Evolutionary conservation across 768 basidiomycete species (phyloP).

Genomic region (Leccinellum rugosiceps): DNA sequence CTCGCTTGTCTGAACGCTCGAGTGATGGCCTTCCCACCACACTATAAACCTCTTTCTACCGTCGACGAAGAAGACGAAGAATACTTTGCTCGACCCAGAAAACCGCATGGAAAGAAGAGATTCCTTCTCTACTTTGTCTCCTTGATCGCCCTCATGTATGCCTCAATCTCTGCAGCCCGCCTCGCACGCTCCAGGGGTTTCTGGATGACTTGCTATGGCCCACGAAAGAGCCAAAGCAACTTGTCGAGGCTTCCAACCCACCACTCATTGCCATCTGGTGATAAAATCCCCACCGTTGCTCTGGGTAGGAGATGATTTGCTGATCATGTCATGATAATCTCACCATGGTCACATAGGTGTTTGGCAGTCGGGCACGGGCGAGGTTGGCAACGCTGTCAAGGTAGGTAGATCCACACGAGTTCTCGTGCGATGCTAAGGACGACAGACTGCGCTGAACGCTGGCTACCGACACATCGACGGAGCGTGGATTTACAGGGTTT

Average conservation of each 20-base stretch:
- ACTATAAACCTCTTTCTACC: constrained; percentile 25
- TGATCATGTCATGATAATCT: background rate
- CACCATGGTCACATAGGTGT: constrained; percentile 41
- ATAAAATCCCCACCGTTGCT: constrained; percentile 64
- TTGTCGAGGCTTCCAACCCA: constrained; percentile 39
- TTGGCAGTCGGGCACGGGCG: constrained; percentile 53
- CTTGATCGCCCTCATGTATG: constrained; percentile 22
- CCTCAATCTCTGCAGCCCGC: constrained; percentile 15
- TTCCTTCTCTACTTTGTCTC: constrained; percentile 22
- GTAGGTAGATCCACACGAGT: constrained; percentile 23
- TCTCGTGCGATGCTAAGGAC: background rate
- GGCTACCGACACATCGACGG: constrained; percentile 75
- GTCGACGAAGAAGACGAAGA: constrained; percentile 12
- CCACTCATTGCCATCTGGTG: constrained; percentile 62
- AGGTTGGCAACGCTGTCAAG: constrained; percentile 69
- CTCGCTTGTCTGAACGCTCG: background rate
- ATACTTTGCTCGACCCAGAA: background rate
- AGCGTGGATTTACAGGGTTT: constrained; percentile 65
- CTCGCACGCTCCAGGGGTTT: constrained; percentile 20
- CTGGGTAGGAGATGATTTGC: constrained; percentile 41
- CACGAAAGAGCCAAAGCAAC: constrained; percentile 20
- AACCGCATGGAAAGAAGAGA: constrained; percentile 15
- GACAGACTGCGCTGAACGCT: constrained; percentile 51
- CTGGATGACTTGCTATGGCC: constrained; percentile 17
- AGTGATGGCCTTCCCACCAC: constrained; percentile 23